Evolutionary conservation across 2,329 filamentous ascomycete genomes (phyloP).

Genomic region (Sordariomycetes sp.): DNA sequence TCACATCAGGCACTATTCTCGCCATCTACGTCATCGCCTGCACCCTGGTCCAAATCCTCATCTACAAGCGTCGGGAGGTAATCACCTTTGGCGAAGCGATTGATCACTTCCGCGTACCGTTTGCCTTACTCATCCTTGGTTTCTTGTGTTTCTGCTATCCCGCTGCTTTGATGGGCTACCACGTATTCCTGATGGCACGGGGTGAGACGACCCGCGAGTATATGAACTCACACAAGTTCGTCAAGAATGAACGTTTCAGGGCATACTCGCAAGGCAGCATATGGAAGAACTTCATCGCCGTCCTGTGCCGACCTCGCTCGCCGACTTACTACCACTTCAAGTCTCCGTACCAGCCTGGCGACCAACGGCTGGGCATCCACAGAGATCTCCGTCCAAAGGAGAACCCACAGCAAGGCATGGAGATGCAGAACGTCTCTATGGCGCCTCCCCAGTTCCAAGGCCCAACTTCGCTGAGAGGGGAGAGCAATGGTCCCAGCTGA

Average conservation of each 20-base stretch:
- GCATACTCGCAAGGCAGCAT: conserved; percentile 76
- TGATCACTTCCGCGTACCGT: conserved; percentile 65
- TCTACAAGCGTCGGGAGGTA: conserved; percentile 55
- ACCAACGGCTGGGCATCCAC: conserved; percentile 66
- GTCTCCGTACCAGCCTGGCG: conserved; percentile 62
- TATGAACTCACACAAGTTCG: conserved; percentile 90
- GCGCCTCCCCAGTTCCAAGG: conserved; percentile 35
- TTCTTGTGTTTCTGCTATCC: conserved; percentile 71
- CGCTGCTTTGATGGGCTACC: conserved; percentile 74
- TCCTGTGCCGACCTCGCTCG: conserved; percentile 73
- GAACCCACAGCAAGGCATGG: conserved; percentile 49
- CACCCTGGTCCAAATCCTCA: conserved; percentile 70
- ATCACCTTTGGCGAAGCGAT: conserved; percentile 63
- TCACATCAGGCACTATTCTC: conserved; percentile 69
- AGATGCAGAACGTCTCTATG: conserved; percentile 60
- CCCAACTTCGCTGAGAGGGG: too few relatives aligned
- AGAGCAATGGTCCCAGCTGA: too few relatives aligned
- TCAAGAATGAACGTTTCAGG: conserved; percentile 81
- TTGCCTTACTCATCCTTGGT: conserved; percentile 82
- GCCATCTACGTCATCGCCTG: conserved; percentile 67
- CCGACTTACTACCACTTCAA: conserved; percentile 91
- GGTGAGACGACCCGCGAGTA: conserved; percentile 96
- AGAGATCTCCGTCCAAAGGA: conserved; percentile 30
- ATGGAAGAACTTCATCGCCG: conserved; percentile 70
- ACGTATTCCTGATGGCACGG: conserved; percentile 80